phyloP scores from a whole-genome alignment of 345 rosid species.

The Pistacia vera region DNA sequence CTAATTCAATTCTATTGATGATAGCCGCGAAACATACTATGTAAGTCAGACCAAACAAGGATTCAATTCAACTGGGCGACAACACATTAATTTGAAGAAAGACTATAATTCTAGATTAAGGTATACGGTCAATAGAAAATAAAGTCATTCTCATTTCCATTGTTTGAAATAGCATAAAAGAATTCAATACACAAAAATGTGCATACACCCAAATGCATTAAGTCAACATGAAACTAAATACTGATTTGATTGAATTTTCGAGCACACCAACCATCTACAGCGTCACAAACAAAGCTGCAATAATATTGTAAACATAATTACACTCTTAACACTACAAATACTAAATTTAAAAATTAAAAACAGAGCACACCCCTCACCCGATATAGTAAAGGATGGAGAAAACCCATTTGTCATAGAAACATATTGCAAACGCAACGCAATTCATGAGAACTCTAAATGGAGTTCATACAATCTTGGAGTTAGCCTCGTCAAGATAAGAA shows the following conservation, averaged over 20 bases:
- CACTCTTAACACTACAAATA: conserved; percentile 5
- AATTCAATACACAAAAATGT: neutral
- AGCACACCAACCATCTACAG: conserved; percentile 93
- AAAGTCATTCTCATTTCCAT: neutral
- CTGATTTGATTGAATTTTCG: conserved; percentile 83
- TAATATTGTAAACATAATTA: conserved; percentile 10
- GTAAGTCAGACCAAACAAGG: neutral
- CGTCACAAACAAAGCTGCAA: conserved; percentile 93
- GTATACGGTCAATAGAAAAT: neutral
- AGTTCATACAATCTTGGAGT: no score
- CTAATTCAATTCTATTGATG: neutral
- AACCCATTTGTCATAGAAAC: conserved; percentile 77
- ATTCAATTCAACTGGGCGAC: neutral
- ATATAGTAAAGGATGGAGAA: conserved; percentile 73
- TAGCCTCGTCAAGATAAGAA: no score
- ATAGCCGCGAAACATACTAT: conserved; percentile 1
- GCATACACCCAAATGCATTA: neutral
- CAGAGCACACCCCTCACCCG: conserved; percentile 43
- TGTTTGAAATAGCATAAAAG: neutral
- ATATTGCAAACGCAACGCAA: conserved; percentile 72
- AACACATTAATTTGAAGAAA: neutral
- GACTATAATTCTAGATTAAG: neutral
- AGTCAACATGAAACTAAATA: neutral
- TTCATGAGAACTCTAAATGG: conserved; percentile 68
- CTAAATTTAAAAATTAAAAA: no score